phyloP scores from a whole-genome alignment of 1,284 basidiomycete species.

The Phenoliferia sp. region DNA sequence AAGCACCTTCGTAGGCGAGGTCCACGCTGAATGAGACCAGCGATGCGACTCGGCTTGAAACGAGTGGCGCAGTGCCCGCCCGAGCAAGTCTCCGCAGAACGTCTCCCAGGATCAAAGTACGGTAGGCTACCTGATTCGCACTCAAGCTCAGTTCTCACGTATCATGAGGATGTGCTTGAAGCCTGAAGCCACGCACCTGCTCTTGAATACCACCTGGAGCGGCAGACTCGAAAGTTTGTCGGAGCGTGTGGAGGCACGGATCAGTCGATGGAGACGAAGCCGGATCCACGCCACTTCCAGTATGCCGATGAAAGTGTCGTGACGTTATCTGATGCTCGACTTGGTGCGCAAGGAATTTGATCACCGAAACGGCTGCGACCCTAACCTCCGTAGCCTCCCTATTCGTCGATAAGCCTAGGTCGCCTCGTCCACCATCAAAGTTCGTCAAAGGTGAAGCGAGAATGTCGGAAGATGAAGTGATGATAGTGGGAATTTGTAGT shows the following conservation, averaged over 20 bases:
- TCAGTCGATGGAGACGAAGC: constrained; percentile 5
- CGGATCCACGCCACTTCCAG: neutral
- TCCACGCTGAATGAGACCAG: constrained; percentile 5
- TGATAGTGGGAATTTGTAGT: neutral
- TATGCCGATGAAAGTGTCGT: neutral
- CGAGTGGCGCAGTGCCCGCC: constrained; percentile 3
- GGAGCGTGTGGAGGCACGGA: constrained; percentile 10
- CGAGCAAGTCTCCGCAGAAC: neutral
- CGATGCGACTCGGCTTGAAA: constrained; percentile 1
- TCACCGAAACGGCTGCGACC: neutral
- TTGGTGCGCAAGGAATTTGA: constrained; percentile 10
- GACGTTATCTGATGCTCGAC: constrained; percentile 7
- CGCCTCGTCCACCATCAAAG: neutral
- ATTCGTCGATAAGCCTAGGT: too few relatives aligned
- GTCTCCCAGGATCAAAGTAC: constrained; percentile 8
- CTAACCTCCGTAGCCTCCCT: neutral
- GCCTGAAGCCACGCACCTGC: neutral
- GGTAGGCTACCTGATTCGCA: constrained; percentile 5
- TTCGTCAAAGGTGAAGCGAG: neutral
- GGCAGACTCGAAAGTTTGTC: constrained; percentile 8
- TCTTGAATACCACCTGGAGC: constrained; percentile 2
- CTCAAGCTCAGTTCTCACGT: neutral
- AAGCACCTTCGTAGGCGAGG: constrained; percentile 7
- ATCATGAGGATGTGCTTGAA: too few relatives aligned
- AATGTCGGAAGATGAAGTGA: neutral